Base-by-base conservation (phyloP, 116 monocot species). In the Dioscorea cayenensis region DNA sequence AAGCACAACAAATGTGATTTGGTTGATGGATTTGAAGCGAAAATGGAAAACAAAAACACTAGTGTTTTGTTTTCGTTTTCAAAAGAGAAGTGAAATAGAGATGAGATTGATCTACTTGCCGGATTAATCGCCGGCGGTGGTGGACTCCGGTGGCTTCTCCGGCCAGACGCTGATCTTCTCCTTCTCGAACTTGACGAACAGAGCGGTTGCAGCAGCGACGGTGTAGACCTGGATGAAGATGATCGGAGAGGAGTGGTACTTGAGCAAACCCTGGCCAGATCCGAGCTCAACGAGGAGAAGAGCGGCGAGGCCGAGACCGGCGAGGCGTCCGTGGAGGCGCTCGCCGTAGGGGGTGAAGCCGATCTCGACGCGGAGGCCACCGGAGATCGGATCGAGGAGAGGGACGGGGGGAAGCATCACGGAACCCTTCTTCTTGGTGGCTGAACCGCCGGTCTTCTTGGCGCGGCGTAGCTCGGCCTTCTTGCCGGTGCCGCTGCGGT, bases 81-180 rank as follows among this genome's bases (percentile, higher is more conserved):
- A 12, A 43, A 43, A 43, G 12, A 7, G 43, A 43, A 12, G 5
- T 43, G 43, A 43, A 43, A 43, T 43, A 43, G 43, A 43, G 43
- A 43, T 18, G 55, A 55, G 14, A 11, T 55, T 55, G n/a, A n/a
- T 55, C 43, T 43, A 43, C 43, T 43, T 43, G 43, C 43, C 43
- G 8, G 5, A 55, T 55, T 55, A 55, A n/a, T 55, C n/a, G 55
- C 55, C 55, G 55, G n/a, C 17, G 55, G 14, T 14, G 1, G 52
- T 5, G 19, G 64, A 13, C 36, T 32, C 51, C 19, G 73, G 51
- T 20, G 66, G 8, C 14, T 68, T 73, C 71, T 70, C 48, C 12
- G 91, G 91, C 91, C 91, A 91, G 16, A 85, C 72, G 69, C 91
- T 91, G 69, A 81, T 78, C 69, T 67, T 69, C 76, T 91, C 87